Conservation (phyloP, 2,329 filamentous ascomycete genomes). For the Hymenoscyphus occultus region DNA sequence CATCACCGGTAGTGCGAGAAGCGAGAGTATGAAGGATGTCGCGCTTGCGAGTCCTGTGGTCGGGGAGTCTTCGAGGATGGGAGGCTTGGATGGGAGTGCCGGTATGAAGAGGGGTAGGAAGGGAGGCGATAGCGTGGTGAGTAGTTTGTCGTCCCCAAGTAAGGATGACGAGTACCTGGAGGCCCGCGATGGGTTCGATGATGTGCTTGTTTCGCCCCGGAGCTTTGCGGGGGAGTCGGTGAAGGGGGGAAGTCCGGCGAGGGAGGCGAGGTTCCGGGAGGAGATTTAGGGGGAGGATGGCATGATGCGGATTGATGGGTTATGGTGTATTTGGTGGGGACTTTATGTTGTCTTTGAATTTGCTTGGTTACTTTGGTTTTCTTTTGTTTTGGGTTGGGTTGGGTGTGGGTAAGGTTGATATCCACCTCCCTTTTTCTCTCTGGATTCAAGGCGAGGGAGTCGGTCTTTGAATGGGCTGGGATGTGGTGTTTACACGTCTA, state of each 20-base stretch:
- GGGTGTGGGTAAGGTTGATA: no score
- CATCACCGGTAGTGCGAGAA: conserved; percentile 7
- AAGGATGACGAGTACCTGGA: conserved; percentile 51
- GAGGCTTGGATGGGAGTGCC: not conserved
- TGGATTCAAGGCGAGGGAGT: no score
- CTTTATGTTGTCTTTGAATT: no score
- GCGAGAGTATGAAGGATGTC: conserved; percentile 23
- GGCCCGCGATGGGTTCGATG: conserved; percentile 44
- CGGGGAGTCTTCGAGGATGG: conserved; percentile 1
- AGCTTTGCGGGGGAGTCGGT: conserved; percentile 37
- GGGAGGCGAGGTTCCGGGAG: conserved; percentile 59
- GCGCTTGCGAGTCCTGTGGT: conserved; percentile 22
- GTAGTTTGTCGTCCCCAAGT: conserved; percentile 11
- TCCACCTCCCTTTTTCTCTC: no score
- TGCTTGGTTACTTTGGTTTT: no score
- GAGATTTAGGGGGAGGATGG: conserved; percentile 41
- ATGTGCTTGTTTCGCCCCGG: conserved; percentile 40
- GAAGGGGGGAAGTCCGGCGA: conserved; percentile 49
- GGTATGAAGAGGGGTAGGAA: not conserved
- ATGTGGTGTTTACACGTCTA: no score
- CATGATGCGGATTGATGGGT: not conserved
- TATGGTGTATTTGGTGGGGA: no score
- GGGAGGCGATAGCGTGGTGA: conserved; percentile 17
- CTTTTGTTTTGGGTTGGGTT: no score
- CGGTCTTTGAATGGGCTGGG: no score